Percentiles rank a stretch among this genome's conserved stretches.
These are phyloP conservation scores for Zoysia japonica DNA, from an alignment of 176 grass and related monocot species.

Conservation along the genomic window DNA sequence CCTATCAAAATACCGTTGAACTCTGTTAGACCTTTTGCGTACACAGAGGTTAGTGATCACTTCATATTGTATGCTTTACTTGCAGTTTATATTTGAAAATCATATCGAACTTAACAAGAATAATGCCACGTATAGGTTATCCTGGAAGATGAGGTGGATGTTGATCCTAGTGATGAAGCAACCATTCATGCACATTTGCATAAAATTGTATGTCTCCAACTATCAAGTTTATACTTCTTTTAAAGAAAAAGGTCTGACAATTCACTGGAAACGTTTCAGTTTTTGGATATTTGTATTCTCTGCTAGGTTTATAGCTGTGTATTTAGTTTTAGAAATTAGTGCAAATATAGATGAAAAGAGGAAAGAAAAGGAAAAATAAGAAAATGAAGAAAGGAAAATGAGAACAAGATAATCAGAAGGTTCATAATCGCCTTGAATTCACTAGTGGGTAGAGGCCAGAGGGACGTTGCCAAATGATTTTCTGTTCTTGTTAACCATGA, in stretches of 20 bases:
- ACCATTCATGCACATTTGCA: constrained; percentile 65
- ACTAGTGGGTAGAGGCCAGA: too few relatives aligned
- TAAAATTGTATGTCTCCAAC: constrained; percentile 56
- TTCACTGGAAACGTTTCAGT: constrained; percentile 19
- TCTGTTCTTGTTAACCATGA: too few relatives aligned
- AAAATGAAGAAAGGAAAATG: too few relatives aligned
- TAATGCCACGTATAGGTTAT: constrained; percentile 54
- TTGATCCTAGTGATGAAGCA: constrained; percentile 59
- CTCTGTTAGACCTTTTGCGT: constrained; percentile 80
- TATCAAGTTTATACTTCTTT: neutral
- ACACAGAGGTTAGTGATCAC: constrained; percentile 59
- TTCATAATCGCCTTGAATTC: too few relatives aligned
- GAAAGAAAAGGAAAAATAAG: too few relatives aligned
- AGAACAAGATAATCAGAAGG: too few relatives aligned
- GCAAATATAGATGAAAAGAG: too few relatives aligned
- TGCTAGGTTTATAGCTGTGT: constrained; percentile 17
- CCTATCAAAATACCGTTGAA: constrained; percentile 72
- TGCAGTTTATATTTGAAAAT: neutral
- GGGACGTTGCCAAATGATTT: too few relatives aligned
- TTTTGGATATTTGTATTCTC: neutral
- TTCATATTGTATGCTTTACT: neutral
- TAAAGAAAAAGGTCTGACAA: neutral
- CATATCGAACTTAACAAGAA: neutral
- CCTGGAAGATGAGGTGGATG: constrained; percentile 60
- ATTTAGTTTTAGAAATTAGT: too few relatives aligned